phyloP scores from a whole-genome alignment of 2,329 filamentous ascomycete genomes.

The Colletotrichum plurivorum region DNA sequence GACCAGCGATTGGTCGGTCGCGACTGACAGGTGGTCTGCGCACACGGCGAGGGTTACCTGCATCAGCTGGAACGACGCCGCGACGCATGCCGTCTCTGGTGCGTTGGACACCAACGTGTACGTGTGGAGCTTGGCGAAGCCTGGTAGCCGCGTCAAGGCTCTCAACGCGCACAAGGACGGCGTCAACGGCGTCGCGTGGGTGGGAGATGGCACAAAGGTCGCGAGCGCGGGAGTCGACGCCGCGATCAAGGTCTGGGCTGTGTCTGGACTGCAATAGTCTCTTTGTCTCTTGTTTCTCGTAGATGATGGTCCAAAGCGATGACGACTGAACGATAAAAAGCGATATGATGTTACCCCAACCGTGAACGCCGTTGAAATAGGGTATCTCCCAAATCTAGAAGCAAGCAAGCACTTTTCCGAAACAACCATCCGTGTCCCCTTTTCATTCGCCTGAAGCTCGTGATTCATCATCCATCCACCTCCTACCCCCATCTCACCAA shows the following conservation, averaged over 20 bases:
- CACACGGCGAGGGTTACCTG: conserved; percentile 71
- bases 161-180: conserved; percentile 96
- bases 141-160: conserved; percentile 86
- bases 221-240: conserved; percentile 90
- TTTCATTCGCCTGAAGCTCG: background rate
- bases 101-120: conserved; percentile 92
- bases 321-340: conserved; percentile 29
- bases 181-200: conserved; percentile 89
- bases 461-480: background rate
- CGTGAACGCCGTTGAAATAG: conserved; percentile 22
- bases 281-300: conserved; percentile 27
- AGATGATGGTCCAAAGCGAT: conserved; percentile 3
- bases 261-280: conserved; percentile 66
- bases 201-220: conserved; percentile 74
- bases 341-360: conserved; percentile 26
- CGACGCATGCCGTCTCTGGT: conserved; percentile 85
- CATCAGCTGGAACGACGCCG: conserved; percentile 82
- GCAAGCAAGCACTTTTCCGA: background rate
- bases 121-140: conserved; percentile 89
- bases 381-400: conserved; percentile 35
- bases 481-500: background rate
- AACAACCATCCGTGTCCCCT: background rate
- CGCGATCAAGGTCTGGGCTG: conserved; percentile 89
- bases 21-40: conserved; percentile 80
- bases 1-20: conserved; percentile 74